Percentiles rank a stretch among this genome's conserved stretches.
Evolutionary conservation across 2,329 filamentous ascomycete genomes (phyloP).

Genomic region (Colletotrichum incanum): DNA sequence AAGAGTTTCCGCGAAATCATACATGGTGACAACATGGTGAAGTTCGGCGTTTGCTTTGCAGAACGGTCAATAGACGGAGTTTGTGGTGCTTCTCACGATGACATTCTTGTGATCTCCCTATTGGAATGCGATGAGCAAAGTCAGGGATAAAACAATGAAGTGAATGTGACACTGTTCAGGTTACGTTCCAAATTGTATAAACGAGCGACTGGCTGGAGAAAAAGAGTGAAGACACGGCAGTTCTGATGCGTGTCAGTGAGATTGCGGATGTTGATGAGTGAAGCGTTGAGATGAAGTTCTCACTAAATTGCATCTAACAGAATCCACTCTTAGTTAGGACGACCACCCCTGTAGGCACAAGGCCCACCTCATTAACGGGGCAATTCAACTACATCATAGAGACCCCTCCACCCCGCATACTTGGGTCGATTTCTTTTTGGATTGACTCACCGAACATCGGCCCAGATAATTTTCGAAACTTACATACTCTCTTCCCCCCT

Average conservation of each 20-base stretch:
- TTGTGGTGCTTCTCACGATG: constrained; percentile 8
- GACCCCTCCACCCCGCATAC: constrained; percentile 42
- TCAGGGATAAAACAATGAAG: not conserved
- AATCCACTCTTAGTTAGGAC: constrained; percentile 4
- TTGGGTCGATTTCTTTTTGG: constrained; percentile 19
- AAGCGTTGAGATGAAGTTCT: constrained; percentile 32
- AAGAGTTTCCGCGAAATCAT: not conserved
- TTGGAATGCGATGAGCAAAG: not conserved
- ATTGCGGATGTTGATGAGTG: constrained; percentile 43
- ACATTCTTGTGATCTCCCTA: constrained; percentile 11
- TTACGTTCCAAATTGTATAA: too few species aligned
- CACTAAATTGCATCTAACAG: constrained; percentile 38
- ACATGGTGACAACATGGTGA: constrained; percentile 17
- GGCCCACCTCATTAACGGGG: constrained; percentile 28
- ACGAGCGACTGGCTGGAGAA: not conserved
- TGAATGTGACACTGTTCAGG: not conserved
- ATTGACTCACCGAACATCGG: constrained; percentile 41
- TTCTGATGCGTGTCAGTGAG: constrained; percentile 47
- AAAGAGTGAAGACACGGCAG: not conserved
- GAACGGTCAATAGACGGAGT: not conserved
- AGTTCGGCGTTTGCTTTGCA: too few species aligned
- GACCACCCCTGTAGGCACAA: constrained; percentile 16
- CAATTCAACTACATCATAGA: constrained; percentile 25
- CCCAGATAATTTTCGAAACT: constrained; percentile 28
- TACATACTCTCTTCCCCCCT: not conserved